Percentiles rank a stretch among this genome's conserved stretches.
phyloP scores from a whole-genome alignment of 2,329 filamentous ascomycete genomes.

The Aaosphaeria arxii region DNA sequence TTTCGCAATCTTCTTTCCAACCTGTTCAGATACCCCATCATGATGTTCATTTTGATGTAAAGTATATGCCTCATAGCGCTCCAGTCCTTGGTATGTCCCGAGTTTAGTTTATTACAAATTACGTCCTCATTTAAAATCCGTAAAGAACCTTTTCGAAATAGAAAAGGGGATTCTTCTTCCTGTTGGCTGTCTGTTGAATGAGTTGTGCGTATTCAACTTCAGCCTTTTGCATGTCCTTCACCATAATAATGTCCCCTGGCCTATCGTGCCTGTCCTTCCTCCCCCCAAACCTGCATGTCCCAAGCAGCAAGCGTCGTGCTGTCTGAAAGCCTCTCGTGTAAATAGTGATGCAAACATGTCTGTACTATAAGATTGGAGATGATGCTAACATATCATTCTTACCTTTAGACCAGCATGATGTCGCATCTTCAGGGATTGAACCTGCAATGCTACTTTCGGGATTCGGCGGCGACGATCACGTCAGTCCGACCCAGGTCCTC shows the following conservation, averaged over 20 bases:
- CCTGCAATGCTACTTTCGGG: conserved; percentile 21
- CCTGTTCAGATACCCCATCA: conserved; percentile 34
- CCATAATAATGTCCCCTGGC: too few relatives aligned
- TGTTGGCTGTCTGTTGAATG: too few relatives aligned
- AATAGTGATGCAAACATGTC: too few relatives aligned
- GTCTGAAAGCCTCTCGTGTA: too few relatives aligned
- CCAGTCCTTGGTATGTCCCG: conserved; percentile 39
- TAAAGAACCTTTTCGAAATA: too few relatives aligned
- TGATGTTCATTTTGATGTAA: conserved; percentile 34
- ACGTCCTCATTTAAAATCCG: background rate
- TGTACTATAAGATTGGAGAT: too few relatives aligned
- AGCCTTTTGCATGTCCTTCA: too few relatives aligned
- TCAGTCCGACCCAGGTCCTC: conserved; percentile 34
- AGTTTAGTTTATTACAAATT: conserved; percentile 32
- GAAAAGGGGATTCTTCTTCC: too few relatives aligned
- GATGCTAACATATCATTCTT: background rate
- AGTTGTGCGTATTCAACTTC: too few relatives aligned
- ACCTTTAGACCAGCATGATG: conserved; percentile 20
- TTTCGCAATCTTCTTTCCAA: conserved; percentile 27
- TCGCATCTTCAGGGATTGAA: conserved; percentile 10
- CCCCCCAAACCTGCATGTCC: too few relatives aligned
- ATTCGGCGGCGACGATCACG: conserved; percentile 40
- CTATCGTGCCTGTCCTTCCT: too few relatives aligned
- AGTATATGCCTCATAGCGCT: conserved; percentile 34
- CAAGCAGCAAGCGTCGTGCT: too few relatives aligned